Percentiles rank a stretch among this genome's conserved stretches.
Evolutionary conservation across 192 early-diverging fungal genomes (phyloP).

Genomic region (Phycomyces nitens): DNA sequence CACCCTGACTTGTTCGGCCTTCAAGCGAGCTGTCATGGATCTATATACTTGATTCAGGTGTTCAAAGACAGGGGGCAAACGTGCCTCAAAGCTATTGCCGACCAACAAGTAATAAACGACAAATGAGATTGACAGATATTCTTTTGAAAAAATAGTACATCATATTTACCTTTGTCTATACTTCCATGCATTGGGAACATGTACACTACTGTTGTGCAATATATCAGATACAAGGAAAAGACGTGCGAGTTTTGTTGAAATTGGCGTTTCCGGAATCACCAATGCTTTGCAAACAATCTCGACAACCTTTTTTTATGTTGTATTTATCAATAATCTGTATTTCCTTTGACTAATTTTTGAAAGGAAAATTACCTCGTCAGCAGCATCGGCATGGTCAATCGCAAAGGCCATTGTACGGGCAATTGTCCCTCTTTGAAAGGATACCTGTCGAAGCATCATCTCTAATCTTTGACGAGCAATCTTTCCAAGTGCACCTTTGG

Average conservation of each 20-base stretch:
- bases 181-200: constrained; percentile 85
- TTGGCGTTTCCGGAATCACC: constrained; percentile 49
- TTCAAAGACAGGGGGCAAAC: constrained; percentile 61
- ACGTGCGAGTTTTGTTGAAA: constrained; percentile 64
- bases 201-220: constrained; percentile 80
- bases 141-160: not conserved
- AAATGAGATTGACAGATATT: not conserved
- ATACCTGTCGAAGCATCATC: constrained; percentile 40
- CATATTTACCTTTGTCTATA: constrained; percentile 55
- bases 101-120: too few species aligned
- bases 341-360: not conserved
- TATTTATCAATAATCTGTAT: constrained; percentile 7
- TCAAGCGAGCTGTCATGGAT: constrained; percentile 67
- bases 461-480: constrained; percentile 46
- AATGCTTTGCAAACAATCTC: constrained; percentile 63
- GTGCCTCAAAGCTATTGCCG: constrained; percentile 59
- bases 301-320: constrained; percentile 47
- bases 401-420: constrained; percentile 80
- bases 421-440: constrained; percentile 54
- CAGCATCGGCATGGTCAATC: constrained; percentile 79
- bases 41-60: constrained; percentile 66
- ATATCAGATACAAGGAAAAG: constrained; percentile 88
- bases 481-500: constrained; percentile 46
- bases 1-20: constrained; percentile 76
- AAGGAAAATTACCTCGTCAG: constrained; percentile 53